Evolutionary conservation across 106 monocot genomes (phyloP).

Genomic region (Acanthochlamys bracteata): DNA sequence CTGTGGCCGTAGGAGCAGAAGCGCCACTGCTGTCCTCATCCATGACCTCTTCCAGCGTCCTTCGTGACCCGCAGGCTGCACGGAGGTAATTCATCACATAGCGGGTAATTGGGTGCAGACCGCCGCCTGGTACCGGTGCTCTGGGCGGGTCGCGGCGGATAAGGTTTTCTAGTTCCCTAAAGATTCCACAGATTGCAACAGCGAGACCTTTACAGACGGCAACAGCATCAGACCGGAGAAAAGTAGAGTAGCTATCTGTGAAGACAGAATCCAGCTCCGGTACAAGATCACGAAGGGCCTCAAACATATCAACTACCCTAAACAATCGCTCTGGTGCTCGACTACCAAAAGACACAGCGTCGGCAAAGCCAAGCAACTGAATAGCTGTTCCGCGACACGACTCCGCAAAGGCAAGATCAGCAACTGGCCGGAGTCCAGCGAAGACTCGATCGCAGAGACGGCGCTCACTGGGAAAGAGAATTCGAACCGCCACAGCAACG

Average conservation of each 20-base stretch:
- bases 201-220: conserved; percentile 40
- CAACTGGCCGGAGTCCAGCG: conserved; percentile 25
- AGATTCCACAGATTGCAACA: conserved; percentile 53
- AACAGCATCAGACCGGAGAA: conserved; percentile 28
- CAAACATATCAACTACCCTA: conserved; percentile 63
- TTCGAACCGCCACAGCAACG: conserved; percentile 34
- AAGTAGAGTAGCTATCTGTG: conserved; percentile 40
- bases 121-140: conserved; percentile 49
- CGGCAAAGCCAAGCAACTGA: conserved; percentile 53
- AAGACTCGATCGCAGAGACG: conserved; percentile 57
- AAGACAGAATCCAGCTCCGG: conserved; percentile 47
- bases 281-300: conserved; percentile 45
- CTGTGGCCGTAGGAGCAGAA: conserved; percentile 2
- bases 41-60: conserved; percentile 72
- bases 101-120: conserved; percentile 79
- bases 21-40: conserved; percentile 31
- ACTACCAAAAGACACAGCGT: conserved; percentile 30
- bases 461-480: conserved; percentile 71
- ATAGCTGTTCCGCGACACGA: conserved; percentile 39
- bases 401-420: conserved; percentile 62
- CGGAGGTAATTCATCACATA: conserved; percentile 96
- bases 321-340: conserved; percentile 64
- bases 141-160: conserved; percentile 61
- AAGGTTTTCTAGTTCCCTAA: conserved; percentile 69
- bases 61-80: conserved; percentile 61